Evolutionary conservation across 1,284 basidiomycete species (phyloP).

Genomic region (Mycosarcoma maydis): DNA sequence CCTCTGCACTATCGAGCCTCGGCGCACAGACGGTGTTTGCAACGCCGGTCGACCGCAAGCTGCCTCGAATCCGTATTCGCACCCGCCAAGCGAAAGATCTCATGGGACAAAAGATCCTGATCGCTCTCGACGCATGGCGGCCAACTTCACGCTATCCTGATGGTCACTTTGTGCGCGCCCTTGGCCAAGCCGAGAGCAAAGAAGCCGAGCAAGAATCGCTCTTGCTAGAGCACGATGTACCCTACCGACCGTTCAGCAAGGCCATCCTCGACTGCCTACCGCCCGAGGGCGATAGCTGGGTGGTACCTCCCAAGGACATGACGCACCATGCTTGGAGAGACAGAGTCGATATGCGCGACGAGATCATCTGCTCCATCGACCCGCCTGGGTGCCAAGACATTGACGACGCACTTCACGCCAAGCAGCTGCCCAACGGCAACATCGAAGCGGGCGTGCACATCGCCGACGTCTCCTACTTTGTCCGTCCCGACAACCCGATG

Average conservation of each 20-base stretch:
- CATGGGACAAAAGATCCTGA: slow-evolving; percentile 92
- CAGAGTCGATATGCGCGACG: slow-evolving; percentile 84
- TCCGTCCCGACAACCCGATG: slow-evolving; percentile 93
- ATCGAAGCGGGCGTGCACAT: slow-evolving; percentile 99
- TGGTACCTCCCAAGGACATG: slow-evolving; percentile 81
- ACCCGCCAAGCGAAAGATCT: slow-evolving; percentile 91
- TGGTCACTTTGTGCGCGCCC: slow-evolving; percentile 92
- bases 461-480: slow-evolving; percentile 97
- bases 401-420: slow-evolving; percentile 97
- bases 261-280: slow-evolving; percentile 93
- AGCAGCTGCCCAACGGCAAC: slow-evolving; percentile 87
- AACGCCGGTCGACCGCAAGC: slow-evolving; percentile 87
- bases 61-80: slow-evolving; percentile 92
- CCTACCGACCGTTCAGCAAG: slow-evolving; percentile 94
- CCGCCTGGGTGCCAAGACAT: slow-evolving; percentile 98
- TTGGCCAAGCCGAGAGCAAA: slow-evolving; percentile 91
- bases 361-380: slow-evolving; percentile 95
- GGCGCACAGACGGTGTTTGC: slow-evolving; percentile 93
- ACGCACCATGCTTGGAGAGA: slow-evolving; percentile 78
- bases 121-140: slow-evolving; percentile 93
- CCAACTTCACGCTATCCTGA: slow-evolving; percentile 89
- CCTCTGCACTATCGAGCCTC: slow-evolving; percentile 77
- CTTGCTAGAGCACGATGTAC: slow-evolving; percentile 93
- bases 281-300: slow-evolving; percentile 87
- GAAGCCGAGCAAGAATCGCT: slow-evolving; percentile 96